Base-by-base conservation (phyloP, 1,139 yeast genomes). In the Blastobotrys proliferans region DNA sequence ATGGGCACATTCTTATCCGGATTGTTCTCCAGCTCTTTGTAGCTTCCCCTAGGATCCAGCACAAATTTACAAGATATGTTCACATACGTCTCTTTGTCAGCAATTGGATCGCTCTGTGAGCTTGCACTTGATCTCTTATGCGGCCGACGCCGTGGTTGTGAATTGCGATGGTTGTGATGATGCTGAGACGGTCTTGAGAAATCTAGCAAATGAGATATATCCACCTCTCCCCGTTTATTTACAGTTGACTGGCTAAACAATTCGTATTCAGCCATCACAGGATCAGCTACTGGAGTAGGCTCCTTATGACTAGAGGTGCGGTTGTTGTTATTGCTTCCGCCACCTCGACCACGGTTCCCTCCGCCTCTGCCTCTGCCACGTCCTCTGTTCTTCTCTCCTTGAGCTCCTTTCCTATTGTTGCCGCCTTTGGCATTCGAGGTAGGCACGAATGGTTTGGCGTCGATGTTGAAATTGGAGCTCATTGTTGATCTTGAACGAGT, bases 21-120 rank as follows among this genome's bases (percentile, higher is more conserved):
- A 58, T 87, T 90, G 29, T 74, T 51, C 41, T 72, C 66, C 55
- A 84, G 87, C 2, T 74, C 66, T 30, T 64, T 61, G 56, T 79
- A 83, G 44, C 77, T 74, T 34, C 74, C 73, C 2, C 56, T 37
- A 35, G 75, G 71, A 54, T 84, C 86, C 18, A 92, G 85, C 16
- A 92, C 75, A 57, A 92, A 84, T 54, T 87, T 78, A 60, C 84
- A 90, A 57, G 85, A 83, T 25, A 90, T 90, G 60, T 92, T 92
- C 48, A 88, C 81, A 54, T 81, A 90, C 4, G 80, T 70, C 66
- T 81, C 77, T 2, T 94, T 94, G 21, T 76, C 77, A 16, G 83
- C 65, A n/a, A 28, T 31, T 18, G 44, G 40, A 29, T 35, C 38
- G 32, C 14, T 25, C 10, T 16, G 8, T 18, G 19, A 13, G 24